phyloP scores from a whole-genome alignment of 2,329 filamentous ascomycete genomes.

The Diaporthe nobilis region DNA sequence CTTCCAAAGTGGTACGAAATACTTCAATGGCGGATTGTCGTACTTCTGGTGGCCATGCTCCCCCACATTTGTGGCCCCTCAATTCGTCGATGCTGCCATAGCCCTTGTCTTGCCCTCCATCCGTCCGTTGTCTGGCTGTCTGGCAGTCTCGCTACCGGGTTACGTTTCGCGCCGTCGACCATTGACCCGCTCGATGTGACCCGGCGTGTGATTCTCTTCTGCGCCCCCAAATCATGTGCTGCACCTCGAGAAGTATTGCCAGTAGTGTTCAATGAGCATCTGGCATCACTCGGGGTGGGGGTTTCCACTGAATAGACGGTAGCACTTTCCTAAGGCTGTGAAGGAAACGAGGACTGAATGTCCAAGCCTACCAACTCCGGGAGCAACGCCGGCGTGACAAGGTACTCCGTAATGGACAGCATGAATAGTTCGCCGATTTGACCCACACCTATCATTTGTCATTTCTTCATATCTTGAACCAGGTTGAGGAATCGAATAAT shows the following conservation, averaged over 20 bases:
- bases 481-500: constrained; percentile 11
- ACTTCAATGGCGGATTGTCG: constrained; percentile 19
- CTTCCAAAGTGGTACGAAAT: constrained; percentile 16
- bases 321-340: constrained; percentile 13
- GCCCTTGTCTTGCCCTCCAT: constrained; percentile 20
- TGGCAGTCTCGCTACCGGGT: constrained; percentile 27
- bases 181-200: constrained; percentile 29
- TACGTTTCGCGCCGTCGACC: constrained; percentile 16
- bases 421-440: neutral
- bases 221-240: constrained; percentile 16
- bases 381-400: neutral
- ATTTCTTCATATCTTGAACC: constrained; percentile 7
- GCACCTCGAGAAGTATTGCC: constrained; percentile 14
- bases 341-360: neutral
- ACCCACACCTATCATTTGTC: constrained; percentile 28
- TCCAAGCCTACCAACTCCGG: neutral
- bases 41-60: constrained; percentile 14
- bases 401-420: neutral
- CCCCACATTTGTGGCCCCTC: constrained; percentile 18
- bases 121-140: constrained; percentile 27
- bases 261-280: neutral
- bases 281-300: constrained; percentile 5
- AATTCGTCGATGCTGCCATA: constrained; percentile 6
- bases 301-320: neutral
- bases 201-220: constrained; percentile 13